Conservation (phyloP, 2,329 filamentous ascomycete genomes). For the Aspergillus hiratsukae region DNA sequence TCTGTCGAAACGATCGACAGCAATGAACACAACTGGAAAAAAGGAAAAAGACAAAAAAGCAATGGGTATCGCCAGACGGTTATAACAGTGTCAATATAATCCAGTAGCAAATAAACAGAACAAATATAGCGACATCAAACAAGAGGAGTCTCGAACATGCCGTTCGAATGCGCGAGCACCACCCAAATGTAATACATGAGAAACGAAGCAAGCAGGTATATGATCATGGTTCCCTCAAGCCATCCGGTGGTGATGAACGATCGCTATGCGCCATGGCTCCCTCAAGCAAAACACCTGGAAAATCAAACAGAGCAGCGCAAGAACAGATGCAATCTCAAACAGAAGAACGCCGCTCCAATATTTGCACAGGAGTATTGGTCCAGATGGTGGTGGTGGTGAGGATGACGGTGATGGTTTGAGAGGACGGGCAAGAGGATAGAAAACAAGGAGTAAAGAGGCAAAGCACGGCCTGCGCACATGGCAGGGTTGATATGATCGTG, state of each 20-base stretch:
- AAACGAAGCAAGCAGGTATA: constrained; percentile 5
- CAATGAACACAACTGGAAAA: constrained; percentile 10
- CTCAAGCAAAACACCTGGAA: constrained; percentile 3
- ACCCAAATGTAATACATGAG: constrained; percentile 4
- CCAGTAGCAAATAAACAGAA: constrained; percentile 10
- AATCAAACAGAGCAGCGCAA: constrained; percentile 7
- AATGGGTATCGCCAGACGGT: constrained; percentile 23
- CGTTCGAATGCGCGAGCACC: constrained; percentile 4
- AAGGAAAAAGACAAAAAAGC: constrained; percentile 9
- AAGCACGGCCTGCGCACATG: neutral
- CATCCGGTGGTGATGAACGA: constrained; percentile 10
- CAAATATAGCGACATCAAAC: constrained; percentile 4
- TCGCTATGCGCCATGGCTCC: constrained; percentile 9
- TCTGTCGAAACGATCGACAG: constrained; percentile 6
- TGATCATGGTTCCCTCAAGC: constrained; percentile 7
- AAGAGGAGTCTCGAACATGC: constrained; percentile 6
- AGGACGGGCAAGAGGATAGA: constrained; percentile 1
- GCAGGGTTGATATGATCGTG: neutral
- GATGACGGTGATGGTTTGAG: constrained; percentile 1
- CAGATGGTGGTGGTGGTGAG: neutral
- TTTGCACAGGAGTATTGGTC: constrained; percentile 11
- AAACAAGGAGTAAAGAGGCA: constrained; percentile 5
- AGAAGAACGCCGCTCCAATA: constrained; percentile 18
- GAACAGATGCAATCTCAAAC: constrained; percentile 7
- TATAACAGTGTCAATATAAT: constrained; percentile 16